Base-by-base conservation (phyloP, 179 eudicot species). In the Actinidia polygama region DNA sequence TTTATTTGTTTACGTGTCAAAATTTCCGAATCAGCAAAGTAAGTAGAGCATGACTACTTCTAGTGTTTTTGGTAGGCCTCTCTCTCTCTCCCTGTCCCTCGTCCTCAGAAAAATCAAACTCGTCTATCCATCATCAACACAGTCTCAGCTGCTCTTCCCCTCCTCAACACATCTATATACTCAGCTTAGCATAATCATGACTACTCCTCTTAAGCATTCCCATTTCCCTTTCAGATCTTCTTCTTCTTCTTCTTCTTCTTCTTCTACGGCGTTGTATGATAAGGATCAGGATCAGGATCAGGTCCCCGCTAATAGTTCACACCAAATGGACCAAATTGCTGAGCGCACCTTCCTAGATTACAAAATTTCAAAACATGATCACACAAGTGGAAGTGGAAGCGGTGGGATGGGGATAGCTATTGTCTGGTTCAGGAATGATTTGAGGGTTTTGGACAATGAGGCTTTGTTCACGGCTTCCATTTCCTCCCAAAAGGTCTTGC, bases 361-460 rank as follows among this genome's bases (percentile, higher is more conserved):
- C 84, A 73, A 80, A 1, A 0, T 30, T 6, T 67, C 79, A 36
- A 62, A 81, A 57, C 78, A 79, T 3, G 46, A 85, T 1, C 6
- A 81, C 36, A 69, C 87, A 0, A 70, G 58, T 58, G 55, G 63
- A 16, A 86, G 81, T 81, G 92, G 93, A 74, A 84, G 58, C n/a
- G n/a, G n/a, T 59, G 99, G 99, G 0, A 94, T 85, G 80, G 99
- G 99, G 9, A 83, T 91, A 5, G 80, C 90, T 30, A 91, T 96
- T 84, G 90, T 93, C 57, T 96, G 99, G 99, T 93, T 96, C 72
- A 89, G 99, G 80, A 96, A 93, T 80, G 99, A 94, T 74, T 88
- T 96, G 81, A 92, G 99, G 75, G 90, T 94, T 4, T 86, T 94
- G 89, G 99, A 96, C 84, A 96, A 96, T 87, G 98, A 96, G 88